phyloP scores from a whole-genome alignment of 495 filamentous ascomycete genomes.

The Xylaria longipes region DNA sequence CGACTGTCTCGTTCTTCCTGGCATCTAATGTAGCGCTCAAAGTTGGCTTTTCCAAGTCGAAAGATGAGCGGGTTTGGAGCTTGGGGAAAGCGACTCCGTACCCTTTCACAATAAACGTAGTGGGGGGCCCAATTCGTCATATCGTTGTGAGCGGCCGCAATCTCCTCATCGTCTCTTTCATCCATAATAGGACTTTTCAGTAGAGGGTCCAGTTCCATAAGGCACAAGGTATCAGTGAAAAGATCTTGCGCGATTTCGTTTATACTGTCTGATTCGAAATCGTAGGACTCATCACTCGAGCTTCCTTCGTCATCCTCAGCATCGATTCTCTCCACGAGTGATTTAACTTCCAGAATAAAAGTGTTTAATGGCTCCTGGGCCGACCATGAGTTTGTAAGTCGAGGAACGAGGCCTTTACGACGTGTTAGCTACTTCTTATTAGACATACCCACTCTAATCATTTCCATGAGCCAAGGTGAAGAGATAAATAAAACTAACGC shows the following conservation, averaged over 20 bases:
- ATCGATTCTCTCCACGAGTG: not conserved
- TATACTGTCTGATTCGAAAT: not conserved
- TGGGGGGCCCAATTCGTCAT: not conserved
- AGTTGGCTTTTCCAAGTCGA: not conserved
- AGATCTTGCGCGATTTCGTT: not conserved
- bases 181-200: not conserved
- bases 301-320: not conserved
- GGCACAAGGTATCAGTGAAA: not conserved
- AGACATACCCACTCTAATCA: not conserved
- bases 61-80: not conserved
- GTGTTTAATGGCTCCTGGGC: not conserved
- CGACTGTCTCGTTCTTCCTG: not conserved
- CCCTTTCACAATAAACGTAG: not conserved
- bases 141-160: not conserved
- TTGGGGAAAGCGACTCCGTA: not conserved
- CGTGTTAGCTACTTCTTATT: not conserved
- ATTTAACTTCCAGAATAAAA: not conserved
- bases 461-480: not conserved
- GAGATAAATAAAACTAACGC: not conserved
- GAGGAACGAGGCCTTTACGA: not conserved
- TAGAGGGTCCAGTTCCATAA: not conserved
- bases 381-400: not conserved
- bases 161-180: not conserved
- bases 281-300: not conserved
- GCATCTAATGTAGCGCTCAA: not conserved